These are phyloP conservation scores for Entomortierella parvispora DNA, from an alignment of 192 early-diverging fungal species.

Conservation along the genomic window DNA sequence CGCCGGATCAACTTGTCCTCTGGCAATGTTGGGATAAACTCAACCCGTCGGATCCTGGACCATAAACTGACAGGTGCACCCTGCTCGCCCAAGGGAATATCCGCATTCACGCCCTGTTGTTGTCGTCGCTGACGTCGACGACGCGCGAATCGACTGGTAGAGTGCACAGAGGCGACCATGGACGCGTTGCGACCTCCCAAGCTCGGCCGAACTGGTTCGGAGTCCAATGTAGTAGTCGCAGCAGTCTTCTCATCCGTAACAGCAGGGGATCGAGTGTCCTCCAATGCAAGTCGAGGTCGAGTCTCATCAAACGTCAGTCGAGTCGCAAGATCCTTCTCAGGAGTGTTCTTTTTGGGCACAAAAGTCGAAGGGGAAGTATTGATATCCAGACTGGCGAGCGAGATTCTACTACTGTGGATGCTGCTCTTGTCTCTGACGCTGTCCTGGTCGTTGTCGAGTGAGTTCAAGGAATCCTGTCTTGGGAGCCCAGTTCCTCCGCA, in stretches of 20 bases:
- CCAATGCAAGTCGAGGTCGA: too few relatives aligned
- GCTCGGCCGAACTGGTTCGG: not conserved
- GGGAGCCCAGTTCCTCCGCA: not conserved
- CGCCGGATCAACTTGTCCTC: slow-evolving; percentile 56
- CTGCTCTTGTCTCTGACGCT: slow-evolving; percentile 9
- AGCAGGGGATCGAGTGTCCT: too few relatives aligned
- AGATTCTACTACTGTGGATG: slow-evolving; percentile 3
- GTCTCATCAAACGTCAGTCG: slow-evolving; percentile 29
- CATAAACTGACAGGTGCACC: slow-evolving; percentile 10
- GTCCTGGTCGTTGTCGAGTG: not conserved
- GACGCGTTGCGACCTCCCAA: slow-evolving; percentile 4
- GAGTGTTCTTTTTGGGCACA: not conserved
- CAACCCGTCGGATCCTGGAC: slow-evolving; percentile 20
- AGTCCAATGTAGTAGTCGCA: too few relatives aligned
- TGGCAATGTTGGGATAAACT: slow-evolving; percentile 54
- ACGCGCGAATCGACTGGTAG: slow-evolving; percentile 8
- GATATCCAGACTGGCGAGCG: slow-evolving; percentile 10
- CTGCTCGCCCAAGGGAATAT: slow-evolving; percentile 1
- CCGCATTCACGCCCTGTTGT: not conserved
- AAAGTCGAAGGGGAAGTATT: slow-evolving; percentile 1
- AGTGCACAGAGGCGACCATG: slow-evolving; percentile 7
- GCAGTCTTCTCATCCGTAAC: too few relatives aligned
- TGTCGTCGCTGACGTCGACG: slow-evolving; percentile 9
- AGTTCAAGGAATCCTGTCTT: too few relatives aligned
- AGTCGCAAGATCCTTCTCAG: not conserved